These are phyloP conservation scores for Camellia japonica DNA, from an alignment of 148 eudicot genomes.

Conservation along the genomic window DNA sequence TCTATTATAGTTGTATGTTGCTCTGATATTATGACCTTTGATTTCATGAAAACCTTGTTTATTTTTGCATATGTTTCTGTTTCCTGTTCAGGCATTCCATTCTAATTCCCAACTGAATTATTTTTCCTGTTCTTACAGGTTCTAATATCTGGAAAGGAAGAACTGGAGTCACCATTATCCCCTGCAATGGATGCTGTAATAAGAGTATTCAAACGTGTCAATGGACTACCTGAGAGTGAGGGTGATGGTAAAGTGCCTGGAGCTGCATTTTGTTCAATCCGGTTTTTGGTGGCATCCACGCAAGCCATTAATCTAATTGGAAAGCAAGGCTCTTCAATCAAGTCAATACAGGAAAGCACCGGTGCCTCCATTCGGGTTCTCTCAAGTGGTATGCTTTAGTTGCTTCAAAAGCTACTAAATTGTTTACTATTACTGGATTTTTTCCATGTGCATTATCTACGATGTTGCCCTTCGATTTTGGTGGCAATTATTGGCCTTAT, in stretches of 20 bases:
- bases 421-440: background rate
- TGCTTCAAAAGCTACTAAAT: background rate
- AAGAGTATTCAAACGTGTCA: slow-evolving; percentile 50
- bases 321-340: slow-evolving; percentile 53
- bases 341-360: slow-evolving; percentile 65
- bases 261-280: slow-evolving; percentile 41
- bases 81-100: background rate
- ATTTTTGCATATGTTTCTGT: background rate
- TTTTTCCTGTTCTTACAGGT: slow-evolving; percentile 24
- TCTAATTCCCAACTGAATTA: background rate
- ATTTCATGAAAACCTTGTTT: too few species aligned
- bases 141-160: slow-evolving; percentile 52
- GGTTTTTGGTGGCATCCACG: slow-evolving; percentile 44
- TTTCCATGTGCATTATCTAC: background rate
- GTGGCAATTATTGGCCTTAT: background rate
- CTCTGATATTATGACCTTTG: background rate
- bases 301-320: slow-evolving; percentile 55
- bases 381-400: slow-evolving; percentile 48
- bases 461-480: background rate
- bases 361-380: slow-evolving; percentile 78
- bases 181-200: slow-evolving; percentile 62
- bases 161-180: slow-evolving; percentile 39
- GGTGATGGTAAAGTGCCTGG: slow-evolving; percentile 20
- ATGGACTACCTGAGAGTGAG: slow-evolving; percentile 44
- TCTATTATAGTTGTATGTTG: background rate